These are phyloP conservation scores for Elaphomyces granulatus DNA, from an alignment of 495 filamentous ascomycete species.

Conservation along the genomic window DNA sequence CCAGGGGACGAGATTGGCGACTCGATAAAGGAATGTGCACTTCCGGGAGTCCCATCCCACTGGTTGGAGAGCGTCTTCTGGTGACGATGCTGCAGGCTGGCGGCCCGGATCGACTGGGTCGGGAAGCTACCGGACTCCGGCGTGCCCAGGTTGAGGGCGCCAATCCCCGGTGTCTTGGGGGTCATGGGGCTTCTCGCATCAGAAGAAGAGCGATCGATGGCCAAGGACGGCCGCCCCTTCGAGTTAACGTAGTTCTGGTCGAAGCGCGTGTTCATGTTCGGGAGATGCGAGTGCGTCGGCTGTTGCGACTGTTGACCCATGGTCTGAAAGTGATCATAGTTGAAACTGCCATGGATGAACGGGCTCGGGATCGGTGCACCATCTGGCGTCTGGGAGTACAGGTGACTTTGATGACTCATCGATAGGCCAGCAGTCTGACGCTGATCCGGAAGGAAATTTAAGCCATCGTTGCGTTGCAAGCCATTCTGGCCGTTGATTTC, in stretches of 20 bases:
- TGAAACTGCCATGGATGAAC: constrained; percentile 57
- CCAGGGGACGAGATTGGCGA: constrained; percentile 65
- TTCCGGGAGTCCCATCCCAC: constrained; percentile 70
- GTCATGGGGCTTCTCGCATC: constrained; percentile 64
- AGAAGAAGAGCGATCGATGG: constrained; percentile 55
- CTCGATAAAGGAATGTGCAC: constrained; percentile 62
- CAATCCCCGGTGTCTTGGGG: constrained; percentile 54
- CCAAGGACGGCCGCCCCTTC: constrained; percentile 43
- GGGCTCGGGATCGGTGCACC: constrained; percentile 79
- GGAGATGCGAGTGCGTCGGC: constrained; percentile 36
- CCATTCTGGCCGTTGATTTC: constrained; percentile 36
- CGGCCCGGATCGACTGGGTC: constrained; percentile 57
- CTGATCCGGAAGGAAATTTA: constrained; percentile 35
- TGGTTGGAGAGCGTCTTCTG: constrained; percentile 71
- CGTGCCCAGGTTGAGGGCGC: constrained; percentile 42
- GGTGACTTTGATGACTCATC: constrained; percentile 39
- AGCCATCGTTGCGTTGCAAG: constrained; percentile 21
- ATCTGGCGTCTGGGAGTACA: constrained; percentile 77
- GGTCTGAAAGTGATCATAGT: constrained; percentile 45
- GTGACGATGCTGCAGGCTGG: constrained; percentile 45
- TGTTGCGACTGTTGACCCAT: constrained; percentile 46
- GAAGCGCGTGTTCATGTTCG: constrained; percentile 37
- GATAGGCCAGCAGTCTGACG: constrained; percentile 27
- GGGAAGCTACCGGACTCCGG: constrained; percentile 55
- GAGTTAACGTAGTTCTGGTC: constrained; percentile 35